These are phyloP conservation scores for Linum trigynum DNA, from an alignment of 345 rosid genomes.

Conservation along the genomic window DNA sequence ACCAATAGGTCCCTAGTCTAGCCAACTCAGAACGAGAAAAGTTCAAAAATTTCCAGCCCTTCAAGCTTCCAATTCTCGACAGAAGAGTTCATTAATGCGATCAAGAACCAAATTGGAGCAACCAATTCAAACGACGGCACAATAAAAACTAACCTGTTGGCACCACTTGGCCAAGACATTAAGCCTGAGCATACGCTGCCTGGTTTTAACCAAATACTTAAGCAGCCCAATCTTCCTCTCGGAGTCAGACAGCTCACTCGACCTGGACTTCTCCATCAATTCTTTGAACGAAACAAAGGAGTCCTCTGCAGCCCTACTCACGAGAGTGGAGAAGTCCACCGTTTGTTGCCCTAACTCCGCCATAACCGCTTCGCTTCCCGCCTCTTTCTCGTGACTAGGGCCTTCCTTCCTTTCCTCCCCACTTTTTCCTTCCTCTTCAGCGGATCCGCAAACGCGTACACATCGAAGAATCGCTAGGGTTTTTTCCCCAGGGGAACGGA, in stretches of 20 bases:
- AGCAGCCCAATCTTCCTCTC: constrained; percentile 80
- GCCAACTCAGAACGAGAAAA: background rate
- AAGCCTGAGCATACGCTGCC: constrained; percentile 92
- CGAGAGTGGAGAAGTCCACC: constrained; percentile 68
- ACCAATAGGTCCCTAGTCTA: background rate
- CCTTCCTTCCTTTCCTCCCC: background rate
- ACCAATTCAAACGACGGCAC: background rate
- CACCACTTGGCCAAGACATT: constrained; percentile 96
- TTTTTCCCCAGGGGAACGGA: background rate
- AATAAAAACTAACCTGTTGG: constrained; percentile 55
- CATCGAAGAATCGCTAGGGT: background rate
- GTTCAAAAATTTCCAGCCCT: no score
- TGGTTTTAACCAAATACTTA: constrained; percentile 69
- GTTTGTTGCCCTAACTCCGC: constrained; percentile 80
- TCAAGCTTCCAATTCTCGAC: background rate
- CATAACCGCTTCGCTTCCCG: constrained; percentile 24
- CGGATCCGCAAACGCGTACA: background rate
- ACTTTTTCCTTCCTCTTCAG: background rate
- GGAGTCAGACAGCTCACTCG: constrained; percentile 58
- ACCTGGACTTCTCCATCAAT: constrained; percentile 69
- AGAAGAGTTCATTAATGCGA: background rate
- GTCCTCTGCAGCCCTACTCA: constrained; percentile 76
- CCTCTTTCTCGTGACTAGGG: background rate
- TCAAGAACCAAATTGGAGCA: background rate
- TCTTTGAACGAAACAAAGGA: constrained; percentile 69